Evolutionary conservation across 2,329 filamentous ascomycete species (phyloP).

Genomic region (Hypoxylon sp.): DNA sequence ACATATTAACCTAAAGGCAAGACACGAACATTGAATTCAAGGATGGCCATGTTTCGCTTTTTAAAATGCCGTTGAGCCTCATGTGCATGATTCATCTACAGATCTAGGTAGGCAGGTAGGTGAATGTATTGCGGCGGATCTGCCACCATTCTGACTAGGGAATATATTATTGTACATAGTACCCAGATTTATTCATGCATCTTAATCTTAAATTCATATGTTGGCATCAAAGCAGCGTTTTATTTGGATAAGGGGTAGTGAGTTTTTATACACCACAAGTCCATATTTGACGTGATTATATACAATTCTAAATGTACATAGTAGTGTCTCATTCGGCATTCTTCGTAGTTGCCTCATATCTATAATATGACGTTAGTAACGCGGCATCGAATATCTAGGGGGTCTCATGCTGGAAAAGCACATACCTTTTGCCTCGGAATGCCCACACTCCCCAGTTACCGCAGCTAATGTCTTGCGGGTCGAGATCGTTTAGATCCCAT

Average conservation of each 20-base stretch:
- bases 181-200: no score
- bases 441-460: conserved; percentile 98
- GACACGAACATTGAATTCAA: no score
- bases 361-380: conserved; percentile 48
- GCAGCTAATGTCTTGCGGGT: conserved; percentile 91
- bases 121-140: no score
- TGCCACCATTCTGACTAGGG: no score
- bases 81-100: no score
- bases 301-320: conserved; percentile 6
- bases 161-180: no score
- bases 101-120: no score
- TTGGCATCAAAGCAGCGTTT: no score
- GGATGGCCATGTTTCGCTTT: conserved; percentile 21
- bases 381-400: conserved; percentile 5
- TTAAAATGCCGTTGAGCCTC: conserved; percentile 20
- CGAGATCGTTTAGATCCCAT: conserved; percentile 96
- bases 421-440: conserved; percentile 94
- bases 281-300: conserved; percentile 1
- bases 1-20: no score
- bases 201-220: no score
- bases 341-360: conserved; percentile 71
- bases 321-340: conserved; percentile 45
- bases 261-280: background rate
- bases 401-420: conserved; percentile 20
- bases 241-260: background rate